A percentile compares a stretch with the other conserved stretches of the same genome.
phyloP scores from a whole-genome alignment of 1,284 basidiomycete species.

The Polyporus tsugae region DNA sequence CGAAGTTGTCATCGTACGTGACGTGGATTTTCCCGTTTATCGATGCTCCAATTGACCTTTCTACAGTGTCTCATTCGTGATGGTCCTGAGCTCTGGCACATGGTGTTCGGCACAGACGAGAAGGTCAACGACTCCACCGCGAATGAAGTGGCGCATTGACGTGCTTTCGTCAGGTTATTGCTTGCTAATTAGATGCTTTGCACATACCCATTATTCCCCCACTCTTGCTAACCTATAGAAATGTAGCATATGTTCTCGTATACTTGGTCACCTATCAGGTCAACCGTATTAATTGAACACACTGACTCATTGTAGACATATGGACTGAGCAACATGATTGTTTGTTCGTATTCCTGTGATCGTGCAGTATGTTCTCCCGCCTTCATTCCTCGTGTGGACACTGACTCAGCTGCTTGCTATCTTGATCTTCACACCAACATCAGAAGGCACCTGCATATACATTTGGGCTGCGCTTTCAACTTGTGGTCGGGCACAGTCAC shows the following conservation, averaged over 20 bases:
- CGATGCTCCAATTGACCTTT: background rate
- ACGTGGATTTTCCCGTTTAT: background rate
- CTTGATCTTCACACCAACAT: background rate
- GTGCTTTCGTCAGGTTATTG: background rate
- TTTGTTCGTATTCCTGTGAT: background rate
- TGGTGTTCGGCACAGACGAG: constrained; percentile 44
- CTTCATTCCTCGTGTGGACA: background rate
- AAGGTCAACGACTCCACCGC: constrained; percentile 2
- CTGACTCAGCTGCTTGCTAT: background rate
- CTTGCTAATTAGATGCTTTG: background rate
- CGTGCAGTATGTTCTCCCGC: background rate
- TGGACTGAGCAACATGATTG: background rate
- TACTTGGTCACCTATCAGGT: background rate
- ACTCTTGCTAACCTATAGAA: background rate
- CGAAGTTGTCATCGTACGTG: constrained; percentile 85
- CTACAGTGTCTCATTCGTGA: constrained; percentile 65
- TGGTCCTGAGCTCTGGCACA: constrained; percentile 70
- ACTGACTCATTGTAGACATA: background rate
- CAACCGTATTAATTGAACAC: background rate
- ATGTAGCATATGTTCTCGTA: background rate
- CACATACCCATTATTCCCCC: background rate
- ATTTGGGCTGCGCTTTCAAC: too few relatives aligned
- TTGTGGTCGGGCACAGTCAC: background rate
- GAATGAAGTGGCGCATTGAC: background rate
- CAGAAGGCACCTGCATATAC: too few relatives aligned